A percentile compares a stretch with the other conserved stretches of the same genome.
phyloP scores from a whole-genome alignment of 23 red algal species.

The Gracilariopsis chorda region DNA sequence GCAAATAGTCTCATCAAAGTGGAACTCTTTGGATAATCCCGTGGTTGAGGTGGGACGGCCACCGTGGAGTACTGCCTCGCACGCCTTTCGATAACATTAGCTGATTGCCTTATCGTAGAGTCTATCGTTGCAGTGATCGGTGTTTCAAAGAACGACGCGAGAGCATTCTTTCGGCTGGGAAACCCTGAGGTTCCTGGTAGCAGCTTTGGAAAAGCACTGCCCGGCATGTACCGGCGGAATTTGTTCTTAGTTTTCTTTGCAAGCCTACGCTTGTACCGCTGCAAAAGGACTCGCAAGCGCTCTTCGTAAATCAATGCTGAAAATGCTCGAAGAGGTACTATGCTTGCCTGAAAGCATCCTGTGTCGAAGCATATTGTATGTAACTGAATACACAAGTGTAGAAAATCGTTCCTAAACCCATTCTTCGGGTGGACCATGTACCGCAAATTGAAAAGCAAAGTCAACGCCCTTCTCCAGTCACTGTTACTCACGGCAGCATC shows the following conservation, averaged over 20 bases:
- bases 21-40: background rate
- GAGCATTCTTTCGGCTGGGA: slow-evolving; percentile 33
- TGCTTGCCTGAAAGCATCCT: slow-evolving; percentile 70
- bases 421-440: slow-evolving; percentile 45
- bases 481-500: slow-evolving; percentile 40
- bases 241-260: slow-evolving; percentile 55
- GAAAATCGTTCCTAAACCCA: slow-evolving; percentile 62
- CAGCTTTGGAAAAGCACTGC: slow-evolving; percentile 37
- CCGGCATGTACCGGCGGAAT: slow-evolving; percentile 36
- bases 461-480: slow-evolving; percentile 63
- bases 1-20: slow-evolving; percentile 15
- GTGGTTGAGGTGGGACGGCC: slow-evolving; percentile 5
- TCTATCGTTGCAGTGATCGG: slow-evolving; percentile 30
- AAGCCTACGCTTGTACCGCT: slow-evolving; percentile 42
- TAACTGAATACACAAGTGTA: slow-evolving; percentile 55
- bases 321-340: slow-evolving; percentile 67
- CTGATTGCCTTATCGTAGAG: slow-evolving; percentile 16
- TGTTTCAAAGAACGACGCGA: slow-evolving; percentile 56
- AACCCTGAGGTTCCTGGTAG: slow-evolving; percentile 29
- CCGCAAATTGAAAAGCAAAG: slow-evolving; percentile 47
- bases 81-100: slow-evolving; percentile 4
- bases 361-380: slow-evolving; percentile 43
- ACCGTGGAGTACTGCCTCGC: slow-evolving; percentile 3
- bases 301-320: slow-evolving; percentile 69
- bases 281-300: slow-evolving; percentile 56